Conservation (phyloP, 352 stramenopile species). For the Phytophthora cryptogea region DNA sequence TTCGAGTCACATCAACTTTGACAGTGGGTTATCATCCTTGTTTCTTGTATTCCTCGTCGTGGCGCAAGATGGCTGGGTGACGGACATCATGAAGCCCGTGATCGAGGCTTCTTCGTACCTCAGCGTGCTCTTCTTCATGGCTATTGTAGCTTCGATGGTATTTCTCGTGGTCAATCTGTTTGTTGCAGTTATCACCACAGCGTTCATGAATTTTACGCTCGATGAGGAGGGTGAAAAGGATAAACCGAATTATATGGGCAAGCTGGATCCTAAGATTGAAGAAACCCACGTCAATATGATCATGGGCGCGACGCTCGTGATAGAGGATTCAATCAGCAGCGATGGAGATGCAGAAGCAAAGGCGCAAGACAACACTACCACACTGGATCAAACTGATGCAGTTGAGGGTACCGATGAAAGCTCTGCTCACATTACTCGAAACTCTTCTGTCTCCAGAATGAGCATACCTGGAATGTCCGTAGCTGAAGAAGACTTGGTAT, state of each 20-base stretch:
- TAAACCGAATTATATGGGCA: constrained; percentile 49
- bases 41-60: constrained; percentile 85
- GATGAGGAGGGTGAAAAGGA: constrained; percentile 48
- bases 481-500: constrained; percentile 3
- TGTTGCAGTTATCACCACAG: constrained; percentile 82
- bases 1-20: constrained; percentile 70
- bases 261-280: constrained; percentile 61
- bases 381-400: constrained; percentile 1
- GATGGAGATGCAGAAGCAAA: constrained; percentile 3
- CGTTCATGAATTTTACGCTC: constrained; percentile 83
- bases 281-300: constrained; percentile 83
- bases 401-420: background rate
- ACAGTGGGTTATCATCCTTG: constrained; percentile 65
- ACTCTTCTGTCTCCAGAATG: constrained; percentile 17
- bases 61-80: constrained; percentile 77
- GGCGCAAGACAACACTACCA: background rate
- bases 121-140: constrained; percentile 69
- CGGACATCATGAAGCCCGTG: constrained; percentile 80
- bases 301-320: constrained; percentile 78
- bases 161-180: constrained; percentile 87
- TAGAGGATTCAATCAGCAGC: constrained; percentile 46
- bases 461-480: constrained; percentile 8
- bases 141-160: constrained; percentile 76
- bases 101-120: constrained; percentile 61
- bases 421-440: constrained; percentile 10